Base-by-base conservation (phyloP, 257 asterid genomes). In the Cordia subcordata region DNA sequence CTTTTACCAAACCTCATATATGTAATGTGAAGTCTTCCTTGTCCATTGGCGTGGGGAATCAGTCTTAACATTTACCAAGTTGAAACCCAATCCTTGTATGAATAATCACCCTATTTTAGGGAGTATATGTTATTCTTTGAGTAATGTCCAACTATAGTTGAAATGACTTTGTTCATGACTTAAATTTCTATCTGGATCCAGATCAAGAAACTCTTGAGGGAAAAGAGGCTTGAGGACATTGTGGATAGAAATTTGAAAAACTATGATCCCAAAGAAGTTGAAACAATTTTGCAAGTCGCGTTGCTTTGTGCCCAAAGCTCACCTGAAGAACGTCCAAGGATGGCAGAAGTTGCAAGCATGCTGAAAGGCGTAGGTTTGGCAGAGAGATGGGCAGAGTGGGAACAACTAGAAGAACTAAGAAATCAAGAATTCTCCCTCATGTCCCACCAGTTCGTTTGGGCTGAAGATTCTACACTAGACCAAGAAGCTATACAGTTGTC, bases 301-400 rank as follows among this genome's bases (percentile, higher is more conserved):
- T 72, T 90, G 83, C 84, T 87, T 0, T 87, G 98, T 83, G 82
- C 98, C 0, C 98, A 87, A 49, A 64, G 79, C 13, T 72, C 79
- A 13, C 96, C 98, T 0, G 96, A 87, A 58, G 95, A 85, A 18
- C 96, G 96, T 16, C 98, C 98, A 0, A 80, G 46, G 19, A 90
- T 90, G 95, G 76, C 84, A 4, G 65, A 87, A 59, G 95, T 90
- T 1, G 94, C 81, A 35, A 70, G 70, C 66, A 85, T 90, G 98
- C 77, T 90, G 64, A 74, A 79, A 55, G 94, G 98, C 1, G 82
- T 75, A 16, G 98, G 96, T 2, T 68, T 90, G 78, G 83, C 91
- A 0, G 89, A 82, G 79, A 80, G 79, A 68, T 90, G 98, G 98
- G 91, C 95, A 3, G 95, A 87, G 62, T 90, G 98, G 98, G 95